Percentiles rank a stretch among this genome's conserved stretches.
These are phyloP conservation scores for Punctularia strigosozonata DNA, from an alignment of 768 basidiomycete species.

Conservation along the genomic window DNA sequence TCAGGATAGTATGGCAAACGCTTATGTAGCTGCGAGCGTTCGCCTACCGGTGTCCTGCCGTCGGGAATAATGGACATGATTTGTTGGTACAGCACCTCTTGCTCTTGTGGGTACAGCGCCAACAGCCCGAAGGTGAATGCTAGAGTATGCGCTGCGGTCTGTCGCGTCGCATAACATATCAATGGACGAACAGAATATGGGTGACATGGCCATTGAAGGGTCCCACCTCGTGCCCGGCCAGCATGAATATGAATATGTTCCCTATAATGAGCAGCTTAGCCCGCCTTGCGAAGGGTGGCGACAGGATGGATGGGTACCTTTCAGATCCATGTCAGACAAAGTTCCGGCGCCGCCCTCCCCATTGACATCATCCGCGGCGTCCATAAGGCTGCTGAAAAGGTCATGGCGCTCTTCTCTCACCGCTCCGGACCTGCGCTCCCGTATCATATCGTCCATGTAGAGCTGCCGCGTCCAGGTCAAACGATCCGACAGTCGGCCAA, in stretches of 20 bases:
- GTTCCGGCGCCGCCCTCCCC: slow-evolving; percentile 5
- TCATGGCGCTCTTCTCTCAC: slow-evolving; percentile 11
- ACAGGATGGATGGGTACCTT: too few species aligned
- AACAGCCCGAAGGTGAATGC: slow-evolving; percentile 28
- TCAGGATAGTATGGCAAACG: too few species aligned
- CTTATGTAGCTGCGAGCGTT: too few species aligned
- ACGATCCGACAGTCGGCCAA: not conserved
- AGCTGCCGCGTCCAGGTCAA: slow-evolving; percentile 4
- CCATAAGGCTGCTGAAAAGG: slow-evolving; percentile 15
- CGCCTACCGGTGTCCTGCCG: slow-evolving; percentile 10
- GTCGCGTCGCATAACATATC: not conserved
- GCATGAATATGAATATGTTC: slow-evolving; percentile 21
- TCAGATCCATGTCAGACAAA: slow-evolving; percentile 12
- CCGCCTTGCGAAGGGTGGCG: too few species aligned
- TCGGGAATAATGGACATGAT: slow-evolving; percentile 21
- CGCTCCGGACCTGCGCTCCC: slow-evolving; percentile 5
- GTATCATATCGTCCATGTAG: slow-evolving; percentile 18
- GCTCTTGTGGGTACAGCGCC: slow-evolving; percentile 29
- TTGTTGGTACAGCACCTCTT: slow-evolving; percentile 25
- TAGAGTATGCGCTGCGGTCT: slow-evolving; percentile 28
- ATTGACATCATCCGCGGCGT: slow-evolving; percentile 7
- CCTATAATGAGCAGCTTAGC: too few species aligned
- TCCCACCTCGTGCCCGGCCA: slow-evolving; percentile 22
- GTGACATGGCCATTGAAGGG: too few species aligned
- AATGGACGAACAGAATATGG: not conserved